phyloP scores from a whole-genome alignment of 129 eudicot genomes.

The Deinandra increscens region DNA sequence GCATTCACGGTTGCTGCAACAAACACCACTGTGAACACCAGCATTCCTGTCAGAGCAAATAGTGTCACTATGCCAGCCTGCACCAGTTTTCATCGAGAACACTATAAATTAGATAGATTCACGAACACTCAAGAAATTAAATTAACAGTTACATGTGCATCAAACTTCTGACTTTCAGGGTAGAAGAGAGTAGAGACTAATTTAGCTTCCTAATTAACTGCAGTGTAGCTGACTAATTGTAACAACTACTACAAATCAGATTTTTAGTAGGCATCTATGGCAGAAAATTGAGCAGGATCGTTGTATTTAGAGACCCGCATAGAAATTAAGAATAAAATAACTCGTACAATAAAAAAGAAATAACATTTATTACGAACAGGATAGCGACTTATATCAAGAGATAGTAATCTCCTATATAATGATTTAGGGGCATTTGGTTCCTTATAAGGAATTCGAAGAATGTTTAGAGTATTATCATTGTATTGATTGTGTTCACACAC shows the following conservation, averaged over 20 bases:
- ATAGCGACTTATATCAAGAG: not conserved
- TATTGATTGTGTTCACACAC: too few relatives aligned
- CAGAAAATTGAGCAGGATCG: not conserved
- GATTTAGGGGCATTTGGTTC: too few relatives aligned
- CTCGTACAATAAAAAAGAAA: not conserved
- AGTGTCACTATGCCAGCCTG: constrained; percentile 78
- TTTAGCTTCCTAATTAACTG: not conserved
- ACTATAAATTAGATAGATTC: not conserved
- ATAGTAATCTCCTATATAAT: too few relatives aligned
- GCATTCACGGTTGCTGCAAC: constrained; percentile 82
- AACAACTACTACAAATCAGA: not conserved
- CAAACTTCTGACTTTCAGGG: not conserved
- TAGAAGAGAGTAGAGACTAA: not conserved
- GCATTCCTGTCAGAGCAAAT: constrained; percentile 64
- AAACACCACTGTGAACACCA: constrained; percentile 70
- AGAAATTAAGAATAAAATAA: too few relatives aligned
- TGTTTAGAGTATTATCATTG: too few relatives aligned
- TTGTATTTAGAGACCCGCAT: not conserved
- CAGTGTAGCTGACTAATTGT: not conserved
- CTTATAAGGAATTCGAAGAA: too few relatives aligned
- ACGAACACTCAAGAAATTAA: not conserved
- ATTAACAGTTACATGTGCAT: not conserved
- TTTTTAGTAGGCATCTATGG: not conserved
- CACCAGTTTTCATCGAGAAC: constrained; percentile 14
- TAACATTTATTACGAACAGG: too few relatives aligned